A percentile compares a stretch with the other conserved stretches of the same genome.
These are phyloP conservation scores for Collybiopsis confluens DNA, from an alignment of 768 basidiomycete species.

Conservation along the genomic window DNA sequence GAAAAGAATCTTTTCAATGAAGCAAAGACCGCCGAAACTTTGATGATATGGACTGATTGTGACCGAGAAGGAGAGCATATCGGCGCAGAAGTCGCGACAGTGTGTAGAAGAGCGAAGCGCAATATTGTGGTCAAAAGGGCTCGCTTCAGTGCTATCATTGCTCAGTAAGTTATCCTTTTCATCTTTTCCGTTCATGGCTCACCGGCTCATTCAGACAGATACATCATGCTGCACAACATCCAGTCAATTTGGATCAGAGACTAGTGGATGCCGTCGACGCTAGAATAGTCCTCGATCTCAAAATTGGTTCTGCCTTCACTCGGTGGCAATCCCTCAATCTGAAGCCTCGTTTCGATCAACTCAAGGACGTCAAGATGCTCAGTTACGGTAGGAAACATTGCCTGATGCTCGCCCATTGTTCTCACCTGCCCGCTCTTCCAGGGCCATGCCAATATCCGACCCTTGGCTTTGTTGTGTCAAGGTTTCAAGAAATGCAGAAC, in stretches of 20 bases:
- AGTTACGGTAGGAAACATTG: slow-evolving; percentile 69
- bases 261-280: slow-evolving; percentile 92
- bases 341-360: slow-evolving; percentile 58
- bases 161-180: slow-evolving; percentile 61
- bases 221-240: slow-evolving; percentile 88
- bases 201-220: slow-evolving; percentile 66
- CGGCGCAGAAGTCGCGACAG: slow-evolving; percentile 75
- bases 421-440: slow-evolving; percentile 27
- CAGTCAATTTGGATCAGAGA: slow-evolving; percentile 77
- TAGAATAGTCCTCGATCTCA: slow-evolving; percentile 82
- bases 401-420: slow-evolving; percentile 7
- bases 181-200: background rate
- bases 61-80: slow-evolving; percentile 99
- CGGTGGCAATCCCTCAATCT: slow-evolving; percentile 80
- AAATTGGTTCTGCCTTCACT: slow-evolving; percentile 92
- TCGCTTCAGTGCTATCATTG: slow-evolving; percentile 94
- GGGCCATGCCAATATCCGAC: slow-evolving; percentile 99
- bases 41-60: slow-evolving; percentile 99
- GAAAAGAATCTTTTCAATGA: slow-evolving; percentile 74
- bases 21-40: slow-evolving; percentile 66
- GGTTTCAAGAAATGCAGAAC: slow-evolving; percentile 81
- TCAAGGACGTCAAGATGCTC: slow-evolving; percentile 54
- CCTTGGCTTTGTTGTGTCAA: slow-evolving; percentile 93
- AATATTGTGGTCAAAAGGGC: slow-evolving; percentile 80
- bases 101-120: slow-evolving; percentile 70